Percentiles rank a stretch among this genome's conserved stretches.
Evolutionary conservation across 2,329 filamentous ascomycete genomes (phyloP).

Genomic region (Cercospora citrullina): DNA sequence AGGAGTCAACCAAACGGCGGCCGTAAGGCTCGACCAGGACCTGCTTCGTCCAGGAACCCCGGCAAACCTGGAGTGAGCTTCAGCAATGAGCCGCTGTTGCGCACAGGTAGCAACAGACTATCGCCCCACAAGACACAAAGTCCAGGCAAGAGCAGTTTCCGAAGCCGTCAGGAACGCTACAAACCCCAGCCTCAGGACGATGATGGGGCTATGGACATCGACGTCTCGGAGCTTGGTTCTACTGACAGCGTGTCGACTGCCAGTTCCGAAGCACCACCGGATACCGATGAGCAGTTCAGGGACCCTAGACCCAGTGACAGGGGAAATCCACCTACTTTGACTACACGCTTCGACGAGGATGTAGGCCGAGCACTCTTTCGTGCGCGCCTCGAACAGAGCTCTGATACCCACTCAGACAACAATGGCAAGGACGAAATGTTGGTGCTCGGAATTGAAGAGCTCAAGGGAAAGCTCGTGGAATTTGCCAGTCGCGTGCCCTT

Average conservation of each 20-base stretch:
- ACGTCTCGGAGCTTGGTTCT: neutral
- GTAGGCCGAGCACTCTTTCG: neutral
- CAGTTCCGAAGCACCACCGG: neutral
- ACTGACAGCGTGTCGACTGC: neutral
- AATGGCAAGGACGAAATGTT: constrained; percentile 13
- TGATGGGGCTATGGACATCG: neutral
- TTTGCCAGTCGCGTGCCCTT: neutral
- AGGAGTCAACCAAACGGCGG: neutral
- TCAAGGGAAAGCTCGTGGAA: neutral
- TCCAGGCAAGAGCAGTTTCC: constrained; percentile 2
- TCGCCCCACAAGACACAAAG: neutral
- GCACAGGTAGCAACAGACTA: neutral
- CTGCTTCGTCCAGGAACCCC: neutral
- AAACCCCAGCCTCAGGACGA: neutral
- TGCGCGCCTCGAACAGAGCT: neutral
- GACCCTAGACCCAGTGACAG: neutral
- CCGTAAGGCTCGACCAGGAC: neutral
- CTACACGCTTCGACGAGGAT: neutral
- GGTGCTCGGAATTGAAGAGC: constrained; percentile 4
- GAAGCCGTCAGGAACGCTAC: neutral
- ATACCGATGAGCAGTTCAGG: neutral
- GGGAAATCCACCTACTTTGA: neutral
- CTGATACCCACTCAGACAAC: neutral
- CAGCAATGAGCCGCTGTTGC: neutral
- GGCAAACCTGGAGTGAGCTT: neutral